Percentiles rank a stretch among this genome's conserved stretches.
These are phyloP conservation scores for Solanum medicagineum DNA, from an alignment of 257 asterid species.

Conservation along the genomic window DNA sequence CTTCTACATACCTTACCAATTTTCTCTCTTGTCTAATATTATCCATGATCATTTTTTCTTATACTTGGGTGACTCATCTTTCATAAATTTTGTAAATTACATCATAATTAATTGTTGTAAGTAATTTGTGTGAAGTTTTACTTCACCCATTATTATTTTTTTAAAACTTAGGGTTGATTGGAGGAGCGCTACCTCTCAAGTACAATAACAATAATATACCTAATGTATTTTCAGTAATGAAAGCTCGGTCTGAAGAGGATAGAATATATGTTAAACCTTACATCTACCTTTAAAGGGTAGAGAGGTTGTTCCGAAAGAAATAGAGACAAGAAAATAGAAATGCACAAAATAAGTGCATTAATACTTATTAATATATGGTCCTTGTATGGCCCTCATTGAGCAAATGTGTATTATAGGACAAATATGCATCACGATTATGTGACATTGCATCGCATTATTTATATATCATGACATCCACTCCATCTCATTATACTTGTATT, in stretches of 20 bases:
- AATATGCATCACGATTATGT: too few relatives aligned
- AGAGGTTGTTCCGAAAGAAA: neutral
- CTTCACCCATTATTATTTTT: neutral
- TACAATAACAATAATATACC: neutral
- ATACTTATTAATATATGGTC: too few relatives aligned
- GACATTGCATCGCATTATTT: too few relatives aligned
- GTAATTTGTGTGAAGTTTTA: neutral
- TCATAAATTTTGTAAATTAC: neutral
- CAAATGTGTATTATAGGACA: too few relatives aligned
- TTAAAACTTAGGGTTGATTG: neutral
- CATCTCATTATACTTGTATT: too few relatives aligned
- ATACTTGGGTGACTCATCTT: neutral
- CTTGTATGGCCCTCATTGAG: too few relatives aligned
- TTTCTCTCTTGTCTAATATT: too few relatives aligned
- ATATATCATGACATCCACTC: too few relatives aligned
- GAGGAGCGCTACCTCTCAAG: neutral
- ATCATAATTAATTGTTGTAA: neutral
- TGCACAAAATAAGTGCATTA: too few relatives aligned
- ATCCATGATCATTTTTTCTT: neutral
- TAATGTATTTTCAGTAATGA: neutral
- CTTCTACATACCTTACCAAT: neutral
- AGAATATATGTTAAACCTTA: neutral
- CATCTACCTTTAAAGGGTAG: neutral
- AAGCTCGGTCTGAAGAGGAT: neutral
- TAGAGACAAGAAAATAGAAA: too few relatives aligned